phyloP scores from a whole-genome alignment of 2,329 filamentous ascomycete genomes.

The Cladophialophora chaetospira region DNA sequence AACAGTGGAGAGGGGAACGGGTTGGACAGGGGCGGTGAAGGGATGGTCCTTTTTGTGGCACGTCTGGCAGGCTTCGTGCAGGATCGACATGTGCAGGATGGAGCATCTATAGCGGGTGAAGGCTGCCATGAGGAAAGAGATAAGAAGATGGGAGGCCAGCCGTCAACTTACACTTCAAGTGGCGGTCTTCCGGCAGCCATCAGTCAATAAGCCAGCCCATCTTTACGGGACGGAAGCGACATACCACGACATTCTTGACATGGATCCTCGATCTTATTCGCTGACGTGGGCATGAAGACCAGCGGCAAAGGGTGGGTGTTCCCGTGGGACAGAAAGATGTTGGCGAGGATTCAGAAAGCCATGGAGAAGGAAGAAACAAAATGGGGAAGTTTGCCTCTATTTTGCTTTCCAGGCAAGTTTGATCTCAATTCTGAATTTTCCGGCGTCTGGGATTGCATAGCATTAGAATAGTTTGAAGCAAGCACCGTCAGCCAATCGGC shows the following conservation, averaged over 20 bases:
- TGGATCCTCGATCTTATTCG: conserved; percentile 32
- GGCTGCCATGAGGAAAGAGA: not conserved
- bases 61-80: conserved; percentile 10
- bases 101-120: not conserved
- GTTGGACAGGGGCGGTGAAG: conserved; percentile 5
- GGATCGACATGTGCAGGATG: conserved; percentile 5
- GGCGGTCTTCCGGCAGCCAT: conserved; percentile 28
- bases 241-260: conserved; percentile 35
- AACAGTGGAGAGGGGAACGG: not conserved
- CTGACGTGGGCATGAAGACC: conserved; percentile 28
- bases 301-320: not conserved
- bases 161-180: conserved; percentile 33
- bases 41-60: conserved; percentile 14
- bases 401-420: conserved; percentile 5
- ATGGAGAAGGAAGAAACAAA: conserved; percentile 5
- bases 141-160: not conserved
- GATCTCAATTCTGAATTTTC: not conserved
- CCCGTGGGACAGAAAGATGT: conserved; percentile 15
- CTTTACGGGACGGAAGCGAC: conserved; percentile 9
- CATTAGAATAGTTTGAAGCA: not conserved
- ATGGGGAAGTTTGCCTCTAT: conserved; percentile 16
- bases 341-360: conserved; percentile 6
- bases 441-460: not conserved
- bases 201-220: conserved; percentile 18
- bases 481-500: not conserved